Conservation (phyloP, 106 monocot species). For the Dactylorhiza incarnata region DNA sequence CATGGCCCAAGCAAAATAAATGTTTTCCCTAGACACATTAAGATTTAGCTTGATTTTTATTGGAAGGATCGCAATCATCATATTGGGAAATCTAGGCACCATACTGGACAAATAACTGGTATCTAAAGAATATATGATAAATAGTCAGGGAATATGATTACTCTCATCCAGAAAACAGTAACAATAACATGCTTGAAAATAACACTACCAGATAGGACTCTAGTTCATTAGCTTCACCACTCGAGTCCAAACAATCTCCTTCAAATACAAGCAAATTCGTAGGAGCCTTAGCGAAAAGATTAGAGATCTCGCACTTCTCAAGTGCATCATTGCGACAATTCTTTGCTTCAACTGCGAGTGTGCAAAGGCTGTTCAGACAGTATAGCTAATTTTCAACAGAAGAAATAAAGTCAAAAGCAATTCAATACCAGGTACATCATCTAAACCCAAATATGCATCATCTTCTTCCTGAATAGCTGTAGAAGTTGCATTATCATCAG, state of each 20-base stretch:
- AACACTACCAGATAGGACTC: constrained; percentile 77
- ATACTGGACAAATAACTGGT: no score
- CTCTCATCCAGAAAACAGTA: background rate
- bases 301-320: constrained; percentile 24
- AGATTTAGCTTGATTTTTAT: no score
- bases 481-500: constrained; percentile 23
- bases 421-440: constrained; percentile 76
- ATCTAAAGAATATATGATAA: no score
- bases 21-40: no score
- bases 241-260: constrained; percentile 68
- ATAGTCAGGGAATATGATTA: no score
- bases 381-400: background rate
- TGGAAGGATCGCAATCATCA: no score
- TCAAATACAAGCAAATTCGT: constrained; percentile 80
- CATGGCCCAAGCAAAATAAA: no score
- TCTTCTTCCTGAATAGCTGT: constrained; percentile 34
- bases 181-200: background rate
- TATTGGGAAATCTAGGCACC: no score
- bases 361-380: background rate
- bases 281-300: constrained; percentile 49
- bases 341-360: constrained; percentile 58
- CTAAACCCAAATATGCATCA: constrained; percentile 62
- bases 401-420: background rate
- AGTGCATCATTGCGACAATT: constrained; percentile 33
- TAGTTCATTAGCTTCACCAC: constrained; percentile 59